These are phyloP conservation scores for Hemileccinum hortonii DNA, from an alignment of 1,284 basidiomycete species.

Conservation along the genomic window DNA sequence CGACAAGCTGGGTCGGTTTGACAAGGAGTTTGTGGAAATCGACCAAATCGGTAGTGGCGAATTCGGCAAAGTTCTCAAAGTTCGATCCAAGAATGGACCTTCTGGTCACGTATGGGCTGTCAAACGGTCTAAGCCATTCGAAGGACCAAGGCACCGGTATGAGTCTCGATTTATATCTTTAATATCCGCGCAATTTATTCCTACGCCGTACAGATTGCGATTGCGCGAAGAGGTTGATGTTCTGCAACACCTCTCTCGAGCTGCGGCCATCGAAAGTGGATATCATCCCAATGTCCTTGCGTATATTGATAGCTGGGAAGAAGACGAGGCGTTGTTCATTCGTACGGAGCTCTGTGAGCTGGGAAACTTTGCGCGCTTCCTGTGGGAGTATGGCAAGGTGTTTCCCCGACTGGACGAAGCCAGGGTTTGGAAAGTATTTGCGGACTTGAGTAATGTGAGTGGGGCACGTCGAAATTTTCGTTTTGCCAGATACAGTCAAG, in stretches of 20 bases:
- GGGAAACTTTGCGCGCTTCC: slow-evolving; percentile 89
- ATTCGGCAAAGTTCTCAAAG: slow-evolving; percentile 94
- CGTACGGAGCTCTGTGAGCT: slow-evolving; percentile 94
- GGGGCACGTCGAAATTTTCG: slow-evolving; percentile 1
- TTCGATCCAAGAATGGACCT: slow-evolving; percentile 61
- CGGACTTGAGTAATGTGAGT: slow-evolving; percentile 86
- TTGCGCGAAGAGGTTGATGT: slow-evolving; percentile 96
- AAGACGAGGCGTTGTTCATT: slow-evolving; percentile 87
- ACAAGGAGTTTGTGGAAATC: slow-evolving; percentile 76
- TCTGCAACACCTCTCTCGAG: slow-evolving; percentile 72
- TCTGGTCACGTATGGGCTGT: slow-evolving; percentile 75
- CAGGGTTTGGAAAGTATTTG: slow-evolving; percentile 95
- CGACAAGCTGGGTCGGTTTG: slow-evolving; percentile 59
- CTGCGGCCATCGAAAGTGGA: slow-evolving; percentile 33
- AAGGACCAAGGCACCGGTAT: slow-evolving; percentile 88
- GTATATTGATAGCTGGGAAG: slow-evolving; percentile 98
- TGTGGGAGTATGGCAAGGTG: slow-evolving; percentile 87
- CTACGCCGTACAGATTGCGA: slow-evolving; percentile 57
- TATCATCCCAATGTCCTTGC: slow-evolving; percentile 79
- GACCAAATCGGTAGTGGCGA: slow-evolving; percentile 90
- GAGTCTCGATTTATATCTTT: background rate
- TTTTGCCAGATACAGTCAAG: slow-evolving; percentile 17
- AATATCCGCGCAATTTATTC: slow-evolving; percentile 14
- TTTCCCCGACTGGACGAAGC: slow-evolving; percentile 90
- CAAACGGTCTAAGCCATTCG: slow-evolving; percentile 93